Base-by-base conservation (phyloP, 1,284 basidiomycete genomes). In the Heterobasidion occidentale region DNA sequence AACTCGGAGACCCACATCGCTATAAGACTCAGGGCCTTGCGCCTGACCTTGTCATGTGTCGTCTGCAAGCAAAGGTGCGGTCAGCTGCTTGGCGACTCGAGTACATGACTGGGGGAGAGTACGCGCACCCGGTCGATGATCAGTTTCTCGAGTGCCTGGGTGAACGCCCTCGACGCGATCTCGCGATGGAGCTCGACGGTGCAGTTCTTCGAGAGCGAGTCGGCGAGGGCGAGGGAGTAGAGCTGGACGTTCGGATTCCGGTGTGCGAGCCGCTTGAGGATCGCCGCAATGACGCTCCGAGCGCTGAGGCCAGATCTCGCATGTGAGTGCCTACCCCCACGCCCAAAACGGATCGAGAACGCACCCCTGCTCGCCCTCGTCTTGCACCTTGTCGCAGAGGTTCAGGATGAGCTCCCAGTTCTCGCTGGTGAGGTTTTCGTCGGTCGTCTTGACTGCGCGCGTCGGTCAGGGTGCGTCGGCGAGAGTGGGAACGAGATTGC, bases 161-260 rank as follows among this genome's bases (percentile, higher is more conserved):
- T 98, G 75, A 98, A 99, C 7, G 91, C 89, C 53, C 91, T 81
- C 36, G 89, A 91, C 0, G 93, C 88, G 55, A 99, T 80, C 71
- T 99, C 96, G 54, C 88, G 81, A 67, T 95, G 86, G 7, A 97
- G 75, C 17, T 85, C 77, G 61, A 89, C 78, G 6, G 86, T 84
- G 64, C 92, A 92, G 72, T 99, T 99, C 80, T 97, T 98, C 48
- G 89, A 88, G 9, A 98, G 77, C 0, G 92, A 84, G 68, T 96
- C 94, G 2, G 86, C 81, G 12, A 97, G 78, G 36, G 91, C 79
- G n/a, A 99, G 83, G 9, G 94, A 84, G 67, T 96, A 98, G 1
- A 98, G 80, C 72, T 99, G 97, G 0, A 99, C 97, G 65, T 97
- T 99, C 14, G 96, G 90, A 69, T 91, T 97, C 42, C 96, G 86